Percentiles rank a stretch among this genome's conserved stretches.
Conservation (phyloP, 2,329 filamentous ascomycete species). For the Aspergillus sp. region DNA sequence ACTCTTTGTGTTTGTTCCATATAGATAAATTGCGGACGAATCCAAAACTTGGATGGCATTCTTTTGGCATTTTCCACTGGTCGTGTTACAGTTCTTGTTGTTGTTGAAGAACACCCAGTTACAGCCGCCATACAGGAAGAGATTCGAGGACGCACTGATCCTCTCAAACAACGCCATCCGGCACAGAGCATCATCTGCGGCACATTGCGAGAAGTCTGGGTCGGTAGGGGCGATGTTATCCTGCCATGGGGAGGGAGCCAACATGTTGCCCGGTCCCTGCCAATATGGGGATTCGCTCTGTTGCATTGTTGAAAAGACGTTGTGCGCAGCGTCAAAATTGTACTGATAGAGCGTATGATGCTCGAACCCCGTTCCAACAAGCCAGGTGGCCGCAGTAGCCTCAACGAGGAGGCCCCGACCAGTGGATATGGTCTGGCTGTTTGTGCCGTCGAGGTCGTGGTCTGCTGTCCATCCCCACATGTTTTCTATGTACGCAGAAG, state of each 20-base stretch:
- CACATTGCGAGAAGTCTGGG: conserved; percentile 35
- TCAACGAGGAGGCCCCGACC: conserved; percentile 49
- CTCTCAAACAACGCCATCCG: conserved; percentile 41
- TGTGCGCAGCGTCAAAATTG: conserved; percentile 48
- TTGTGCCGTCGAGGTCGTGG: conserved; percentile 53
- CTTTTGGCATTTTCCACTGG: conserved; percentile 43
- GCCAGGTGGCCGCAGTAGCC: conserved; percentile 49
- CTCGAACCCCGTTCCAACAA: conserved; percentile 52
- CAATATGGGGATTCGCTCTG: conserved; percentile 41
- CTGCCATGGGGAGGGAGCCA: conserved; percentile 36
- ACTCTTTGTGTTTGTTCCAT: conserved; percentile 36
- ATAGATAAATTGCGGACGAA: conserved; percentile 34
- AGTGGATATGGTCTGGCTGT: conserved; percentile 36
- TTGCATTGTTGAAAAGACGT: conserved; percentile 46
- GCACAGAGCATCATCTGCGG: conserved; percentile 35
- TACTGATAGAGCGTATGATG: conserved; percentile 55
- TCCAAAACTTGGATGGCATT: conserved; percentile 37
- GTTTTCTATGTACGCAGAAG: conserved; percentile 60
- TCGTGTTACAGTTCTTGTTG: conserved; percentile 34
- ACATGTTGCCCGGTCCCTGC: conserved; percentile 36
- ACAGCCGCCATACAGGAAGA: conserved; percentile 46
- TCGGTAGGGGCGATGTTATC: conserved; percentile 28
- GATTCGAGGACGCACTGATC: conserved; percentile 33
- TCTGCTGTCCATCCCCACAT: conserved; percentile 55
- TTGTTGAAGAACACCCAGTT: conserved; percentile 49